phyloP scores from a whole-genome alignment of 345 rosid genomes.

The Limnanthes douglasii region DNA sequence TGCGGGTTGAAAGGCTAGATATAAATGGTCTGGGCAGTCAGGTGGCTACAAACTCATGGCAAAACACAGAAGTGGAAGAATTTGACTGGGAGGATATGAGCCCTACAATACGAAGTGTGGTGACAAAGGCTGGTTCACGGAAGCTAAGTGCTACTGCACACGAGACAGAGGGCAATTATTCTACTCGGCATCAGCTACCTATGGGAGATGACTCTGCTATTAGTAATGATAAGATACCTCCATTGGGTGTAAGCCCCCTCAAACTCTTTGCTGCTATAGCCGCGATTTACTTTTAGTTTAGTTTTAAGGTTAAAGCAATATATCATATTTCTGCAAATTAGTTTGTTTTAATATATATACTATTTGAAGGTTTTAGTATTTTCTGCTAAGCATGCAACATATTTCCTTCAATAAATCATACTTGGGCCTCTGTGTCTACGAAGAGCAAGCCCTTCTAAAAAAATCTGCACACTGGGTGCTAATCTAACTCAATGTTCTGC shows the following conservation, averaged over 20 bases:
- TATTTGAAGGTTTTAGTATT: no score
- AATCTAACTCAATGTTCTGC: no score
- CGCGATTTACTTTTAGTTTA: no score
- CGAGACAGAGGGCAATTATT: slow-evolving; percentile 23
- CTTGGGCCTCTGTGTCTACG: no score
- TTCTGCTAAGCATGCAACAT: no score
- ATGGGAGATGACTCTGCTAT: slow-evolving; percentile 20
- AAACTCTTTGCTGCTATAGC: slow-evolving; percentile 2
- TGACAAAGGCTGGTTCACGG: slow-evolving; percentile 33
- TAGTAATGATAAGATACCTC: slow-evolving; percentile 15
- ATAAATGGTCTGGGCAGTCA: slow-evolving; percentile 43
- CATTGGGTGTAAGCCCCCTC: slow-evolving; percentile 24
- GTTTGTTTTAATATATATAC: no score
- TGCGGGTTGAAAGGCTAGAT: slow-evolving; percentile 24
- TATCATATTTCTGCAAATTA: no score
- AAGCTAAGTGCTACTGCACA: slow-evolving; percentile 21
- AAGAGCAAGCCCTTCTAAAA: no score
- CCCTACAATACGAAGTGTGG: slow-evolving; percentile 46
- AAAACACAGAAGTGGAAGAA: slow-evolving; percentile 98
- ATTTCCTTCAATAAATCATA: no score
- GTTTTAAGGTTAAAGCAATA: no score
- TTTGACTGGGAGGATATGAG: slow-evolving; percentile 99
- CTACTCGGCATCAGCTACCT: slow-evolving; percentile 25
- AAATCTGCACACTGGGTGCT: no score
- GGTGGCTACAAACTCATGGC: slow-evolving; percentile 61